Evolutionary conservation across 2,329 filamentous ascomycete genomes (phyloP), one percentile per base, ranked within the genome.

Genomic region (Botrytis galanthina): DNA sequence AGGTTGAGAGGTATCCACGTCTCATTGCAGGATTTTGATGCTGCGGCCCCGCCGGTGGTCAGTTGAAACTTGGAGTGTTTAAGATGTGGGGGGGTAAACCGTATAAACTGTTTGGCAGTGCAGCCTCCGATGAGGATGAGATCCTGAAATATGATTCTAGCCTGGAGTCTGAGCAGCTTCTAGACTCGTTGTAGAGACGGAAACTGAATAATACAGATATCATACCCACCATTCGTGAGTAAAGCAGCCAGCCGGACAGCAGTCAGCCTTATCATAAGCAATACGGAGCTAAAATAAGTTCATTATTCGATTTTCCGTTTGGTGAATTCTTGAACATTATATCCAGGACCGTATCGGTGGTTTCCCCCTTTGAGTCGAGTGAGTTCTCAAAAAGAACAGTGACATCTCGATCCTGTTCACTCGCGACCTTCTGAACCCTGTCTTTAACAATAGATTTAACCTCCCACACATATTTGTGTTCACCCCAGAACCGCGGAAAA

Each of bases 141-240:
- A 4, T 5, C 0, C 10, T 51, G 10, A 14, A n/a, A 5, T n/a
- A n/a, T 14, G 10, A n/a, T 51, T 51, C 10, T n/a, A n/a, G 22
- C 1, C 22, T 51, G 48, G 10, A 4, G 4, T 14, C 7, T 51
- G 0, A n/a, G 48, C 4, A 0, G 22, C 1, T 51, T n/a, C 26
- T 1, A n/a, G 22, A 1, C 22, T n/a, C 1, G 48, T 1, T 14
- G 22, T 14, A n/a, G 22, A 26, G 1, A 26, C 0, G 2, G 10
- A 26, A 51, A 26, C 22, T 48, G 46, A 26, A 48, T 12, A 5
- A 48, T 26, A 26, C 22, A 48, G 22, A 48, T 48, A 4, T 12
- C 9, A 48, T 48, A 1, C 22, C 22, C 46, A 48, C 12, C 9
- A 48, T 48, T 48, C 12, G 46, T 26, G 46, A 26, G 6, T 5